Evolutionary conservation across 805 yeast genomes (phyloP), one percentile per base, ranked within the genome.

Genomic region (Yamadazyma kitorensis): DNA sequence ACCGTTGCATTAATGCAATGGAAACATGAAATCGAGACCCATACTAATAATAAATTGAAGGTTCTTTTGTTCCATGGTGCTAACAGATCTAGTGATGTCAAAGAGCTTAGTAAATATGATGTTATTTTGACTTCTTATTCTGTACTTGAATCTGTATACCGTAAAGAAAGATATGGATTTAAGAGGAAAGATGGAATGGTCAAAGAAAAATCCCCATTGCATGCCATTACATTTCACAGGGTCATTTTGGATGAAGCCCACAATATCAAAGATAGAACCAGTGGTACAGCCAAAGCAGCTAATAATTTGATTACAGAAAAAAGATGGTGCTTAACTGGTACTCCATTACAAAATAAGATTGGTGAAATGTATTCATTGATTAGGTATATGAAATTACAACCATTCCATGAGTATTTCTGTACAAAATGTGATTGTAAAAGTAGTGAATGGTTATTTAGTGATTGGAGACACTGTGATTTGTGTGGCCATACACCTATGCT

Each of bases 1-100:
- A 91, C 98, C 0, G 98, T 93, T n/a, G 98, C 98, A 0, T 64
- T 93, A 29, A 86, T 93, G 84, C 99, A 93, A 57, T 93, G 99
- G 99, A 85, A 82, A 52, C 78, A 82, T 49, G 99, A 93, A 61
- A 93, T 93, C 33, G 86, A 80, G 40, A 76, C 74, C 31, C 96
- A 93, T 55, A 82, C 98, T 0, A 53, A 55, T 7, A 86, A 82
- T 6, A 64, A 67, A 14, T 61, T 93, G 44, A 77, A 71, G 39
- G 86, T 82, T 4, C 76, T 78, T 12, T 61, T 91, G 2, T 93
- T 72, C 55, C 97, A 93, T 60, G 98, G 98, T 7, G 82, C 93
- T 0, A 83, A 81, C 47, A 70, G 96, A 33, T 74, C 85, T 2
- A 69, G 63, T 24, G 68, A 73, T 32, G 51, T 70, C 6, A 70